phyloP scores from a whole-genome alignment of 2,329 filamentous ascomycete species.

The Aspergillus sojae region DNA sequence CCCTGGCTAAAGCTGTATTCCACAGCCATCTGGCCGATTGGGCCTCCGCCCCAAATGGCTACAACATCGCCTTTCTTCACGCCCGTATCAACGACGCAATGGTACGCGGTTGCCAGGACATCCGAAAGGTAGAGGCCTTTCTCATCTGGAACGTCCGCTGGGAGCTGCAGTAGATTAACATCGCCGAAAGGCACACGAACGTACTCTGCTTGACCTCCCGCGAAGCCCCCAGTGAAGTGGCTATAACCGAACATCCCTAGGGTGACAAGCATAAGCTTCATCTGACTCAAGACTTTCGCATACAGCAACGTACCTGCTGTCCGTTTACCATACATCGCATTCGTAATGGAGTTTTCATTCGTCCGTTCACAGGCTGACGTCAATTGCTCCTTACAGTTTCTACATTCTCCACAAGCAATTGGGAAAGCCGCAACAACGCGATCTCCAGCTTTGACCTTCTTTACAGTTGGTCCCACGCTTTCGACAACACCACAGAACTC shows the following conservation, averaged over 20 bases:
- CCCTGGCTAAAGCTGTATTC: slow-evolving; percentile 70
- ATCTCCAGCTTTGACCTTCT: slow-evolving; percentile 60
- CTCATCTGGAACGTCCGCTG: slow-evolving; percentile 79
- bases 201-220: slow-evolving; percentile 85
- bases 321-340: slow-evolving; percentile 76
- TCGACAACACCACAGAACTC: slow-evolving; percentile 58
- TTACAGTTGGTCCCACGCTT: slow-evolving; percentile 58
- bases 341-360: slow-evolving; percentile 70
- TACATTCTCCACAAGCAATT: slow-evolving; percentile 70
- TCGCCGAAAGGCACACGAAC: slow-evolving; percentile 79
- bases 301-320: slow-evolving; percentile 61
- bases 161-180: slow-evolving; percentile 78
- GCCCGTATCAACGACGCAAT: slow-evolving; percentile 79
- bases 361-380: slow-evolving; percentile 80
- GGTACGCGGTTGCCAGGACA: slow-evolving; percentile 77
- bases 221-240: slow-evolving; percentile 80
- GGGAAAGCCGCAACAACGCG: slow-evolving; percentile 85
- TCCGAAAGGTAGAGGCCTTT: slow-evolving; percentile 81
- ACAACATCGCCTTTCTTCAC: slow-evolving; percentile 78
- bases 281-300: background rate
- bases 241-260: slow-evolving; percentile 69
- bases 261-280: background rate
- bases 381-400: slow-evolving; percentile 76
- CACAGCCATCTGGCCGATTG: slow-evolving; percentile 79
- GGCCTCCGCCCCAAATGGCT: slow-evolving; percentile 84